Base-by-base conservation (phyloP, 2,329 filamentous ascomycete genomes). In the Ascochyta pisi region DNA sequence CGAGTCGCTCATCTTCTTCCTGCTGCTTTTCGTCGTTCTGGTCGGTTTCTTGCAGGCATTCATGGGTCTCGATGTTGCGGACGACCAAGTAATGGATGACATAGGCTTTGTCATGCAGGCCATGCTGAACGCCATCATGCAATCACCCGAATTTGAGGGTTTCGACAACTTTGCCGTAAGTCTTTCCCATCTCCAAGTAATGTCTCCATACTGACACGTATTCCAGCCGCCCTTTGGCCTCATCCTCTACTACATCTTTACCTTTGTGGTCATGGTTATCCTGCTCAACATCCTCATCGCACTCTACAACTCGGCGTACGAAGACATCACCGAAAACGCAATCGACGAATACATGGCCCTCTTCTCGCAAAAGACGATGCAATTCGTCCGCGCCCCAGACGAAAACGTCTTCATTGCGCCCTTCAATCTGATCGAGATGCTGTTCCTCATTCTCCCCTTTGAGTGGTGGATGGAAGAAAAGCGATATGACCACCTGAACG, bases 341-440 rank as follows among this genome's bases (percentile, higher is more conserved):
- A 89, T 92, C 63, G 95, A 99, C 75, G 95, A 99, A 76, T 99
- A 92, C 77, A 88, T 99, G 73, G 94, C 92, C 0, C 84, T 98
- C 3, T 97, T 96, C 77, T 85, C 91, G 0, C 90, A 96, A 65
- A 96, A 96, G 77, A 97, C 95, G 0, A 91, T 98, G 84, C 92
- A 96, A 69, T 99, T 97, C 69, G 91, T 98, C 16, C 91, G 95
- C 44, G 95, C 95, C 0, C 95, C 95, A 0, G 95, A 99, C 67
- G 95, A 99, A 76, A 99, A 99, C 66, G 95, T 99, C 51, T 99
- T 95, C 77, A 96, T 99, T 68, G 88, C 95, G 0, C 95, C 95
- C 0, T 90, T 99, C 77, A 99, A 99, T 74, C 83, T 99, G 2
- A 84, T 99, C 57, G 95, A 99, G 74, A 87, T 98, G 16, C 82